Evolutionary conservation across 345 rosid genomes (phyloP), one percentile per base, ranked within the genome.

Genomic region (Fremontodendron californicum): DNA sequence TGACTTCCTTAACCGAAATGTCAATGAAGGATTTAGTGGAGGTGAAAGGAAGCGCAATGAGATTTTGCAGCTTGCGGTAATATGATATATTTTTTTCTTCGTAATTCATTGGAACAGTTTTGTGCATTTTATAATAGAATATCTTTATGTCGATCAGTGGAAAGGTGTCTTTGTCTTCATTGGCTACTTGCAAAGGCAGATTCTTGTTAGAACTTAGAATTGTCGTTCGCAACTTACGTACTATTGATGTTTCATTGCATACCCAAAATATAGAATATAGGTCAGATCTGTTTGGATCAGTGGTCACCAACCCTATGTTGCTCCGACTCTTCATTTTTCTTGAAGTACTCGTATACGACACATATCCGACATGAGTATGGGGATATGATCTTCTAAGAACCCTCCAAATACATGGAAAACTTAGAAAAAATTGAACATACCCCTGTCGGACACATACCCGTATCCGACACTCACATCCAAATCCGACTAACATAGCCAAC

Each of bases 31-130:
- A 33, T 96, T 96, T 78, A 96, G 99, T 75, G 98, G 99, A 16
- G 99, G 98, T 75, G 98, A 96, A 87, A 94, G 87, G 84, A 96
- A 96, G 80, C 97, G 95, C 75, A 96, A 96, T 39, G 99, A 96
- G 84, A 94, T 94, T 79, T 84, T 92, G 43, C 98, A 96, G 80
- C 97, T 96, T 43, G 97, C 97, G 89, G 98, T 94, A 89, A 62
- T 75, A 19, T 55, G 25, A 74, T 49, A 6, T 64, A 12, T 6
- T 16, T 73, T 60, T 0, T 39, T 52, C 18, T 16, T 78, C 42
- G 1, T 49, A 43, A 39, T 40, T 61, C 69, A 64, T 31, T 55
- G 45, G 75, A 35, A 55, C 52, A 21, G 48, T 33, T 37, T 74
- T 60, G 71, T 57, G 25, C 0, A 2, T 16, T 74, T 25, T 16